phyloP scores from a whole-genome alignment of 2,329 filamentous ascomycete genomes.

The Stemphylium lycopersici region DNA sequence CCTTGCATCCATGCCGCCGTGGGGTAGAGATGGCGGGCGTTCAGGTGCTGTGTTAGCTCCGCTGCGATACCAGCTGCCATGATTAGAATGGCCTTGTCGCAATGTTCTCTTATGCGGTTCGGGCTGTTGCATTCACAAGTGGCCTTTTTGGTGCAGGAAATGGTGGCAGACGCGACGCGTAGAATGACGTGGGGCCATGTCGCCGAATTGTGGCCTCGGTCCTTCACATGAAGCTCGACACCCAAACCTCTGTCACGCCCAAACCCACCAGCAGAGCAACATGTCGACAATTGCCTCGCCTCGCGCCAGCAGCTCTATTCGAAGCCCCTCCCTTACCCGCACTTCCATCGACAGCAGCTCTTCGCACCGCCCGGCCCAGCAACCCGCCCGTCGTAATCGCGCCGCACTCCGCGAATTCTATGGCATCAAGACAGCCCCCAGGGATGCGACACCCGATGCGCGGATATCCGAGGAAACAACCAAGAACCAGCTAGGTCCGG shows the following conservation, averaged over 20 bases:
- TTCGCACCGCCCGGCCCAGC: conserved; percentile 31
- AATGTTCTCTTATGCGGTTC: neutral
- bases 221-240: conserved; percentile 16
- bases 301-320: conserved; percentile 63
- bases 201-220: conserved; percentile 24
- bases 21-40: conserved; percentile 61
- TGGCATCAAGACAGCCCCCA: conserved; percentile 68
- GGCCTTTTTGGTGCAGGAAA: neutral
- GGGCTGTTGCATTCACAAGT: too few species aligned
- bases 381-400: conserved; percentile 71
- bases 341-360: conserved; percentile 65
- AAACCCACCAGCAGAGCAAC: neutral
- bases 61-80: conserved; percentile 39
- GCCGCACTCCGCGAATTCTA: conserved; percentile 93
- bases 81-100: conserved; percentile 8
- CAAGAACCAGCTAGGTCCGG: conserved; percentile 40
- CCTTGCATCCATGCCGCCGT: conserved; percentile 67
- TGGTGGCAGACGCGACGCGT: conserved; percentile 30
- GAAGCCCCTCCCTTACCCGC: conserved; percentile 76
- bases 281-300: conserved; percentile 68
- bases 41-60: conserved; percentile 61
- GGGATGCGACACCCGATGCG: conserved; percentile 29
- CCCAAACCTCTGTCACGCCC: conserved; percentile 1
- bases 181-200: conserved; percentile 29
- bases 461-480: conserved; percentile 43